These are phyloP conservation scores for Neonectria neomacrospora DNA, from an alignment of 2,329 filamentous ascomycete species.

Conservation along the genomic window DNA sequence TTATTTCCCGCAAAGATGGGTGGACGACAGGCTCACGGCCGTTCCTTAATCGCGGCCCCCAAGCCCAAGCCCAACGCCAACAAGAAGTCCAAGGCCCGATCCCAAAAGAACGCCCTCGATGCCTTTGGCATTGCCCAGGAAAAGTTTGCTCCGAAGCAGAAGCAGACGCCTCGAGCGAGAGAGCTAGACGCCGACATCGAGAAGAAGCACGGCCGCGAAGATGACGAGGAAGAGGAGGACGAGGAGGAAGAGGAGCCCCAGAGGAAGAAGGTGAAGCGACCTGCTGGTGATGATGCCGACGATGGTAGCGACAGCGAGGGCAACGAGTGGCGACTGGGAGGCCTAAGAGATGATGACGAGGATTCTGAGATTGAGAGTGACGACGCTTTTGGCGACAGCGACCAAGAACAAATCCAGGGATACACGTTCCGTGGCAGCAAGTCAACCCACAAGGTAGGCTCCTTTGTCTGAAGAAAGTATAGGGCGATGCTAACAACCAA, in stretches of 20 bases:
- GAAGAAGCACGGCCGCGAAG: conserved; percentile 57
- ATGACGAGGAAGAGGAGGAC: conserved; percentile 60
- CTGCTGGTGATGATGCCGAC: conserved; percentile 68
- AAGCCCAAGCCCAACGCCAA: conserved; percentile 46
- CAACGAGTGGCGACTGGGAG: conserved; percentile 84
- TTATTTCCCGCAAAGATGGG: conserved; percentile 56
- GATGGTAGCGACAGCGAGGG: conserved; percentile 87
- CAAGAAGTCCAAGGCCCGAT: conserved; percentile 61
- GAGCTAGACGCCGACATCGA: conserved; percentile 62
- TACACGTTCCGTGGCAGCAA: conserved; percentile 68
- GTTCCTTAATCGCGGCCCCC: conserved; percentile 57
- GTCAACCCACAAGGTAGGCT: conserved; percentile 48
- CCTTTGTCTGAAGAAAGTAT: neutral
- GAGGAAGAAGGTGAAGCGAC: conserved; percentile 53
- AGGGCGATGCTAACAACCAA: conserved; percentile 17
- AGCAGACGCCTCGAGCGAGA: conserved; percentile 61
- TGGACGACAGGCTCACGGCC: conserved; percentile 68
- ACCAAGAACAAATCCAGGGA: conserved; percentile 85
- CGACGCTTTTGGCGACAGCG: conserved; percentile 89
- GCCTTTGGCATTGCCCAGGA: conserved; percentile 68
- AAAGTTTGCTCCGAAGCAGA: conserved; percentile 60
- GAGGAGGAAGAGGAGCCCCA: conserved; percentile 61
- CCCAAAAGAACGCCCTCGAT: conserved; percentile 63
- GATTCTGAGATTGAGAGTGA: conserved; percentile 74
- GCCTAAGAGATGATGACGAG: conserved; percentile 64